Base-by-base conservation (phyloP, 202 grass and related monocot species). In the Schoenoplectus tabernaemontani region DNA sequence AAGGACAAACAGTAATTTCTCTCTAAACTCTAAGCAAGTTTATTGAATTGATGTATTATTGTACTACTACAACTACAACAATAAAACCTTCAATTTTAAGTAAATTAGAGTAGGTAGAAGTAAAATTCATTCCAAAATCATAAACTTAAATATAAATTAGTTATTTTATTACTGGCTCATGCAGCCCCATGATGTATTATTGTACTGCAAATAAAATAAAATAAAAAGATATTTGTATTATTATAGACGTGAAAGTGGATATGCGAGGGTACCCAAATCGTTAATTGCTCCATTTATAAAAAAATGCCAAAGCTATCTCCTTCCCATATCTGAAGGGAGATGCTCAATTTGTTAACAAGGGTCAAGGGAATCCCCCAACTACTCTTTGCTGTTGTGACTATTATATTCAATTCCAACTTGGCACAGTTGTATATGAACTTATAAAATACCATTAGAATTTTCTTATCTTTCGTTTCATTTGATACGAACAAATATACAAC, bases 361-460 rank as follows among this genome's bases (percentile, higher is more conserved):
- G 51, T 39, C 4, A 17, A 23, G 6, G 76, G 51, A 78, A 58
- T 59, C 76, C 74, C 74, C 54, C 76, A 79, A 61, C 76, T 9
- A 63, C 56, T 59, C 56, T 7, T 15, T 15, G 10, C n/a, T 37
- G 1, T 23, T 59, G 5, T 17, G 12, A 76, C 32, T 57, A 37
- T n/a, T 12, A 1, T 47, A 47, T 77, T 77, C 47, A 58, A 58
- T 20, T 57, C 30, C 28, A 77, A 77, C 7, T 77, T 57, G 54
- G 19, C 73, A 37, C 17, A 57, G 8, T 56, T 37, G 5, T 53
- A 54, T 33, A 51, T 56, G 12, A 54, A 76, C 10, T 54, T 75
- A 17, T 53, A 22, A 4, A 23, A 6, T 48, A 8, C 46, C 70
- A 51, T 75, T 51, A 32, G 17, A 51, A 51, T 15, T 75, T 23